Base-by-base conservation (phyloP, 2,329 filamentous ascomycete species). In the Penicillium nordicum region DNA sequence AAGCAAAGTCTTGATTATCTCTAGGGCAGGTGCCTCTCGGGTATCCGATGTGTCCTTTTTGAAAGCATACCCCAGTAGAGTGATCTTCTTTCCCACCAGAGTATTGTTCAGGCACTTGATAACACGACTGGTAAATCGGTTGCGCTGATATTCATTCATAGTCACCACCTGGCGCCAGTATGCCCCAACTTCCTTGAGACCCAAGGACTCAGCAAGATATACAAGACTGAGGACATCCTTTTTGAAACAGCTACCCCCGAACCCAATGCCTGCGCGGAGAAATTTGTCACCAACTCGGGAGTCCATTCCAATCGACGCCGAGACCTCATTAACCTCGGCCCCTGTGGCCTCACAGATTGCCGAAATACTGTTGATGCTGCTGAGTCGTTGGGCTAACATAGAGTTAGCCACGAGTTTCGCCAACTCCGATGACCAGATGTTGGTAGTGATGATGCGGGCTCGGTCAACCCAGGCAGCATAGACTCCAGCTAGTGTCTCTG, bases 21-120 rank as follows among this genome's bases (percentile, higher is more conserved):
- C 57, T 18, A 61, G 49, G 1, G 87, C 85, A 0, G 87, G 84
- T 44, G 83, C 84, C 68, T 90, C 88, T 32, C 89, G 81, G 10
- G 86, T 89, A 68, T 92, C 89, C 30, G 83, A 84, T 0, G 89
- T 92, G 72, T 90, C 83, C 74, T 89, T 88, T 79, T 92, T 92
- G 77, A 89, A 92, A 12, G 88, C 86, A 64, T 87, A 91, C 5
- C 89, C 89, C 8, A 92, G 79, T 1, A 92, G 77, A 8, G 86
- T 81, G n/a, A 91, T 78, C 74, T 88, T 90, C 78, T 90, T 91
- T 55, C 82, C 82, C 3, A 80, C 79, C 5, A 91, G 78, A 5
- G 85, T 89, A 69, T 86, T 85, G 75, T 89, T 86, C 52, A 92
- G 78, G 57, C 82, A 83, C 57, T 78, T 79, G 65, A 90, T 82